Percentiles rank a stretch among this genome's conserved stretches.
Conservation (phyloP, 257 asterid genomes). For the Penstemon barbatus region DNA sequence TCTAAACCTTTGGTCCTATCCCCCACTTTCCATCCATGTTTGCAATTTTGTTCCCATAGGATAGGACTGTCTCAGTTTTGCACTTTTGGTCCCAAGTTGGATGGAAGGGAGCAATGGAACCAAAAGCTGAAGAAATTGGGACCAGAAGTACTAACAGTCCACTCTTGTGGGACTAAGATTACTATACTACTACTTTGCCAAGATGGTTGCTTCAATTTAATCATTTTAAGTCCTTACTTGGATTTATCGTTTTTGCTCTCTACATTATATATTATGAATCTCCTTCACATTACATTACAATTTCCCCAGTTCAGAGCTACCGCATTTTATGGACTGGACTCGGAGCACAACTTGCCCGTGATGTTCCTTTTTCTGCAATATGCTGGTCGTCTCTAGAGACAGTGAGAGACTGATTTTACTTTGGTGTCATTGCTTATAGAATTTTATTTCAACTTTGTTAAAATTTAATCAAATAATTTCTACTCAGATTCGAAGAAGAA, state of each 20-base stretch:
- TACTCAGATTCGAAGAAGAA: conserved; percentile 48
- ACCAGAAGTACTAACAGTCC: no score
- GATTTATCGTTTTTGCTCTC: not conserved
- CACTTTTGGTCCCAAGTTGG: no score
- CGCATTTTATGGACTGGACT: conserved; percentile 84
- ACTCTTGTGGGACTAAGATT: no score
- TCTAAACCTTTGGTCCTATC: no score
- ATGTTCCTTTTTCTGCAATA: conserved; percentile 91
- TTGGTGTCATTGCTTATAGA: not conserved
- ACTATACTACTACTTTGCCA: not conserved
- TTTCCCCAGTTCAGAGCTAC: conserved; percentile 52
- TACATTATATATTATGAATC: not conserved
- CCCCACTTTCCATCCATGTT: no score
- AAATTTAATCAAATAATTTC: conserved; percentile 14
- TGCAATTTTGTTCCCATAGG: no score
- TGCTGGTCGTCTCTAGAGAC: conserved; percentile 94
- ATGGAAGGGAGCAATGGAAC: no score
- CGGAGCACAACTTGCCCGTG: conserved; percentile 93
- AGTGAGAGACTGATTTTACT: conserved; percentile 39
- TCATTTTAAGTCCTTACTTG: not conserved
- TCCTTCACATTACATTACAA: not conserved
- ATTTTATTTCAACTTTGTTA: not conserved
- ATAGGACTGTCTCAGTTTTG: no score
- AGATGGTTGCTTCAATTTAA: not conserved
- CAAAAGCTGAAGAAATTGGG: no score